Evolutionary conservation across 1,139 yeast genomes (phyloP).

Genomic region (Blastobotrys raffinosifermentans): DNA sequence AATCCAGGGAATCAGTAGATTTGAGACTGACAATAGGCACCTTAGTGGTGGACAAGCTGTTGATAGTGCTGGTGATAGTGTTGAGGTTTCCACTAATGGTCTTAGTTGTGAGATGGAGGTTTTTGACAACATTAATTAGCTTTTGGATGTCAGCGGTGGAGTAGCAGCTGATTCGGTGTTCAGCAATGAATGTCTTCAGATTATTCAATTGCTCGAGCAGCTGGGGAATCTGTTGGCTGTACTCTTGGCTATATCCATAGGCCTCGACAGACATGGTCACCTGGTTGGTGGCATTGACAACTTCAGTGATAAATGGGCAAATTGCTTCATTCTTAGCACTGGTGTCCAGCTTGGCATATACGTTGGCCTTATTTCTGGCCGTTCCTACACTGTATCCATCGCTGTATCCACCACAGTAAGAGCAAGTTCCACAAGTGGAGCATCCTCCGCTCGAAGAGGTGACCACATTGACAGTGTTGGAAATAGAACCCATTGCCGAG

Average conservation of each 20-base stretch:
- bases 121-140: background rate
- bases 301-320: slow-evolving; percentile 1
- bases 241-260: background rate
- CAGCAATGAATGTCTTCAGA: background rate
- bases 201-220: background rate
- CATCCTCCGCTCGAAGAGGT: background rate
- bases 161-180: background rate
- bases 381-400: background rate
- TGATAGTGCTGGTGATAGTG: background rate
- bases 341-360: background rate
- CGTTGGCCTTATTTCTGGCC: background rate
- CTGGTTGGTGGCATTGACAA: slow-evolving; percentile 3
- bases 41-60: background rate
- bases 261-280: slow-evolving; percentile 3
- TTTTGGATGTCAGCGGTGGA: background rate
- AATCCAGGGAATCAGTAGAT: background rate
- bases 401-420: too few relatives aligned
- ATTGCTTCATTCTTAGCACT: background rate
- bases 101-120: background rate
- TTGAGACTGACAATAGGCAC: background rate
- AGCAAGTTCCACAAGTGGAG: background rate
- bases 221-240: background rate
- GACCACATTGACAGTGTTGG: background rate
- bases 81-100: slow-evolving; percentile 1
- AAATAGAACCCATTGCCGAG: background rate